Conservation (phyloP, 768 basidiomycete genomes). For the Podaxis sp. region DNA sequence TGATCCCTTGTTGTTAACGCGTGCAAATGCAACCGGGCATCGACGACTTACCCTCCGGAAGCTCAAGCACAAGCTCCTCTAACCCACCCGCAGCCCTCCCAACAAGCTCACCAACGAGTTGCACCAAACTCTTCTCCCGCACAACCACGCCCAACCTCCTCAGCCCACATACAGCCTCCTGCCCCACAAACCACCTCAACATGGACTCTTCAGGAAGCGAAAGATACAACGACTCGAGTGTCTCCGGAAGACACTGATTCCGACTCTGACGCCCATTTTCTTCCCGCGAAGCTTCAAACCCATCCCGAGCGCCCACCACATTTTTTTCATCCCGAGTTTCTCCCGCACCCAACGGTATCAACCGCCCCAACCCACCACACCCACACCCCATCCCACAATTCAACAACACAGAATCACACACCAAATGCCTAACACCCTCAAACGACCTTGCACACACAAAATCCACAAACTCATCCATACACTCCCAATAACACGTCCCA, state of each 20-base stretch:
- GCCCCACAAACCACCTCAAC: conserved; percentile 2
- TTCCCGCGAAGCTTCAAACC: background rate
- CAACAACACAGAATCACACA: conserved; percentile 13
- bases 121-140: background rate
- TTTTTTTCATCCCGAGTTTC: background rate
- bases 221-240: conserved; percentile 1
- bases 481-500: conserved; percentile 13
- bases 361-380: background rate
- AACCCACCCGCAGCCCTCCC: background rate
- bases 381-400: conserved; percentile 2
- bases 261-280: background rate
- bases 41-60: background rate
- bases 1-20: background rate
- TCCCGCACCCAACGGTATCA: background rate
- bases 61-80: conserved; percentile 2
- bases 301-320: background rate
- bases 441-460: conserved; percentile 7
- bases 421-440: background rate
- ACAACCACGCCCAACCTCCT: background rate
- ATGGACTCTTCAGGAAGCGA: conserved; percentile 6
- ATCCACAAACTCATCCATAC: conserved; percentile 1
- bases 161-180: background rate
- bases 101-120: background rate
- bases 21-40: no score
- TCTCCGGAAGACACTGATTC: background rate